Base-by-base conservation (phyloP, 1,284 basidiomycete genomes). In the Mycosarcoma maydis region DNA sequence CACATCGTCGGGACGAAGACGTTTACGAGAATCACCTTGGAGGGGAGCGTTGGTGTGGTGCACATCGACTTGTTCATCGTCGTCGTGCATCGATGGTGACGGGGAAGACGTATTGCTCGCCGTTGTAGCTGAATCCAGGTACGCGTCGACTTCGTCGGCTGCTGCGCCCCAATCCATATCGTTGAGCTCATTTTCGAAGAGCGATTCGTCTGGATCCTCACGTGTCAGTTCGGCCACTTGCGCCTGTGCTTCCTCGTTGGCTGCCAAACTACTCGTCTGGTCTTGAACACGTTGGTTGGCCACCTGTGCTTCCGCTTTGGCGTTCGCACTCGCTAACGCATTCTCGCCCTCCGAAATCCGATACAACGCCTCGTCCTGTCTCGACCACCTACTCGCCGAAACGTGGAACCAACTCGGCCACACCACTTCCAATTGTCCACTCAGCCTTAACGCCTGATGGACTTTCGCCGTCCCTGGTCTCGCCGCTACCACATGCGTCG, bases 401-500 rank as follows among this genome's bases (percentile, higher is more conserved):
- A 94, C 90, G 44, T 88, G 89, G 76, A 97, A 90, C 94, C 94
- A 98, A 9, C 87, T 84, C 3, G 91, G 84, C 88, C 90, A 91
- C 7, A 98, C 93, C 59, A 96, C 87, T 73, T 90, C 88, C 72
- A 92, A 86, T 22, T 37, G 11, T 16, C 86, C 86, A 7, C 41
- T 36, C 34, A 65, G n/a, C 6, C 50, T 19, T 30, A 48, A 20
- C 1, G 94, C 93, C 38, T 86, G 84, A 73, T 92, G 89, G 1
- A 95, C 92, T 83, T 98, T 98, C 64, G 90, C 89, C 0, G 95
- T 98, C 30, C 92, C 92, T 11, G 59, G 55, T 19, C 54, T 49
- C 26, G 90, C 90, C 14, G 93, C 90, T 23, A 98, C 91, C 30
- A 98, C 89, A 76, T 98, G 95, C 0, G 95, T 98, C 7, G 66